Evolutionary conservation across 2,329 filamentous ascomycete genomes (phyloP), one percentile per base, ranked within the genome.

Genomic region (Aspergillus brunneoviolaceus): DNA sequence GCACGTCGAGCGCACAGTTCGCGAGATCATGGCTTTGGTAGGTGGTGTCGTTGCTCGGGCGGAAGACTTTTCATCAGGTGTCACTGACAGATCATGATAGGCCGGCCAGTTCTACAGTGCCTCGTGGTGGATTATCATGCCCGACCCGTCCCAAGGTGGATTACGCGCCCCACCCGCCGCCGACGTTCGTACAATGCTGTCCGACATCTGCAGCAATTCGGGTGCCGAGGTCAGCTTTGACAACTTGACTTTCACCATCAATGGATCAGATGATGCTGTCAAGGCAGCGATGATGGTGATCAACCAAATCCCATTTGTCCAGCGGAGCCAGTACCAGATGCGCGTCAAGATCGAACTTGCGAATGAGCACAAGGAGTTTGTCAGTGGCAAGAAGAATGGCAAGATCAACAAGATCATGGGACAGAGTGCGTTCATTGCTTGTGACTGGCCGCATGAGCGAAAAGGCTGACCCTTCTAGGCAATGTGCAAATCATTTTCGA

Each of bases 321-420:
- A 89, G 65, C 89, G 92, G 69, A 87, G 90, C 48, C 90, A 91
- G 67, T 96, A 96, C 71, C 93, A 96, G 74, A 96, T 99, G 74
- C 88, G 93, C 59, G 94, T 99, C 73, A 98, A 98, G 82, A 96
- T 99, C 64, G 95, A 99, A 81, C 88, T 99, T 59, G 95, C 95
- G 71, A 98, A 98, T 72, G 95, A 99, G 80, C 95, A 99, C 82
- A 99, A 99, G 78, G 95, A 99, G 73, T 99, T 99, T 74, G 95
- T 99, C 59, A 97, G 93, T 69, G 95, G 95, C 68, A 99, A 99
- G 84, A 99, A 99, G 83, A 99, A 99, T 70, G 95, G 95, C 77
- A 99, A 99, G 81, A 99, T 99, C 78, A 99, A 99, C 84, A 99
- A 99, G 83, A 99, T 99, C 72, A 99, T 99, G 95, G 95, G 94